Percentiles rank a stretch among this genome's conserved stretches.
Evolutionary conservation across 345 rosid species (phyloP).

Genomic region (Citrus glauca): DNA sequence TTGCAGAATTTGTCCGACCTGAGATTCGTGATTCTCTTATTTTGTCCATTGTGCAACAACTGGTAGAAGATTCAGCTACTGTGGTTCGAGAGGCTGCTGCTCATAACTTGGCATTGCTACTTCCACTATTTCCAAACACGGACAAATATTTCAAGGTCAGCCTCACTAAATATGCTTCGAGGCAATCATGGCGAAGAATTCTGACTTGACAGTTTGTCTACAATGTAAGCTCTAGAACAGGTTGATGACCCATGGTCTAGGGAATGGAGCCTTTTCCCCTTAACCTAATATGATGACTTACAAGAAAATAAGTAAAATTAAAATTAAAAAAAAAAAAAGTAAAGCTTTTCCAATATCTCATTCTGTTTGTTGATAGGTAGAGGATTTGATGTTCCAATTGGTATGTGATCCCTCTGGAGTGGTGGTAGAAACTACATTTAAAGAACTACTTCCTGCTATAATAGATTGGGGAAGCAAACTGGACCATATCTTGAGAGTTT

Average conservation of each 20-base stretch:
- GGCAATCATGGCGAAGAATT: conserved; percentile 73
- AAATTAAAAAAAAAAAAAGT: not conserved
- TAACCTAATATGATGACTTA: conserved; percentile 37
- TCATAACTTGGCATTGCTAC: conserved; percentile 85
- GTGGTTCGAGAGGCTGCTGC: conserved; percentile 97
- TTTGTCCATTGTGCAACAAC: conserved; percentile 87
- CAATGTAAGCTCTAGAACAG: conserved; percentile 71
- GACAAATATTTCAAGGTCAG: conserved; percentile 99
- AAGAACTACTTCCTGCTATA: conserved; percentile 79
- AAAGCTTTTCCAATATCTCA: conserved; percentile 24
- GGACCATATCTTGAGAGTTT: conserved; percentile 68
- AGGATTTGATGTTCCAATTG: conserved; percentile 93
- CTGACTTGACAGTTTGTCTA: conserved; percentile 78
- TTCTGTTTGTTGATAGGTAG: conserved; percentile 63
- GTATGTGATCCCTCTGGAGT: conserved; percentile 89
- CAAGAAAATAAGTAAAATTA: conserved; percentile 16
- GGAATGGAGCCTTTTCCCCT: conserved; percentile 42
- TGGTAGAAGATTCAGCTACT: conserved; percentile 89
- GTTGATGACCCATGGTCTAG: conserved; percentile 56
- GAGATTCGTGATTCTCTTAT: conserved; percentile 97
- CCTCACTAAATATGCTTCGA: conserved; percentile 68
- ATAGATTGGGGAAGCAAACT: conserved; percentile 84
- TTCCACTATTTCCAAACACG: conserved; percentile 81
- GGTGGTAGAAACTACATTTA: conserved; percentile 86
- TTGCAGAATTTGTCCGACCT: conserved; percentile 88